These are phyloP conservation scores for Coelastrella sp. DNA, from an alignment of 139 green algal genomes.

Conservation along the genomic window DNA sequence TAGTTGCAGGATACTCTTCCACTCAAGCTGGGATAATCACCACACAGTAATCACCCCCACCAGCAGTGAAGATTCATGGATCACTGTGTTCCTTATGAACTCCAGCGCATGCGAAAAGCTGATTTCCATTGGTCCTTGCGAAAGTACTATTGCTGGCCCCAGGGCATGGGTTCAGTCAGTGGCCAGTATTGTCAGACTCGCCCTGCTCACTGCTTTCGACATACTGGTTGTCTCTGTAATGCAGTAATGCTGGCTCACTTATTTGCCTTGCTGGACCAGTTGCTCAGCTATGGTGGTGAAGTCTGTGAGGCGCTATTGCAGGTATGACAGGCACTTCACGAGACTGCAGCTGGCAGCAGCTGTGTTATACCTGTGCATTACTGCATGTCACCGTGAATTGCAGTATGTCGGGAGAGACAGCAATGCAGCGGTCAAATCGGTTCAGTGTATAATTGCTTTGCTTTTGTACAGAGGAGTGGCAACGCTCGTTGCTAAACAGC, in stretches of 20 bases:
- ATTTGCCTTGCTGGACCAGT: conserved; percentile 6
- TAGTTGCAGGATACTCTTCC: not conserved
- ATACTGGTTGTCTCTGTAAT: not conserved
- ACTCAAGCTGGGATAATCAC: not conserved
- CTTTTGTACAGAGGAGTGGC: too few relatives aligned
- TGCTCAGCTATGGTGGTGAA: not conserved
- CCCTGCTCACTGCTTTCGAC: not conserved
- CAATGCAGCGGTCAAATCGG: too few relatives aligned
- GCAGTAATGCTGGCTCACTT: conserved; percentile 13
- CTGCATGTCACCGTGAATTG: not conserved
- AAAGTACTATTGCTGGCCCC: too few relatives aligned
- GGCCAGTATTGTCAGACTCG: not conserved
- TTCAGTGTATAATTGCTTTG: too few relatives aligned
- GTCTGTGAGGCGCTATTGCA: not conserved
- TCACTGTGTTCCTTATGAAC: too few relatives aligned
- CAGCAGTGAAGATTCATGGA: too few relatives aligned
- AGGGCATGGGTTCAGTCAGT: too few relatives aligned
- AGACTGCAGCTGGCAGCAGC: not conserved
- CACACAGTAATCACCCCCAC: not conserved
- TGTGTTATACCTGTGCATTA: not conserved
- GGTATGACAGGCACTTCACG: not conserved
- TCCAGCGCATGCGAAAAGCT: too few relatives aligned
- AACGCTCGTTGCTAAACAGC: too few relatives aligned
- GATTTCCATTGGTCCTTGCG: too few relatives aligned
- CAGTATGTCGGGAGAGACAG: too few relatives aligned